These are phyloP conservation scores for Helminthosporium solani DNA, from an alignment of 2,329 filamentous ascomycete genomes.

Conservation along the genomic window DNA sequence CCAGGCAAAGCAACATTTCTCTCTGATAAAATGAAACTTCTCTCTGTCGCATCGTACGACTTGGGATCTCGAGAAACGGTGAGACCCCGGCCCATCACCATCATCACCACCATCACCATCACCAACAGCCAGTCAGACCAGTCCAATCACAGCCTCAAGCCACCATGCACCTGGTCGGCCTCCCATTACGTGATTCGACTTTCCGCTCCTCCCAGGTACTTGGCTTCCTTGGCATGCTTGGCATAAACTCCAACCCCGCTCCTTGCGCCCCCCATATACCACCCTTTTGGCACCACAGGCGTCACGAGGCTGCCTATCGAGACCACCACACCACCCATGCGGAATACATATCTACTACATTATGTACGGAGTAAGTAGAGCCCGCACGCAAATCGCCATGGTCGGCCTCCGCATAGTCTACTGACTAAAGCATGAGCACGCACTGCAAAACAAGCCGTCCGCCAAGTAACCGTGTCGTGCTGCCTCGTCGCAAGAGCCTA, in stretches of 20 bases:
- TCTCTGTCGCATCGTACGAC: constrained; percentile 1
- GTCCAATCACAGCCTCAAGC: constrained; percentile 35
- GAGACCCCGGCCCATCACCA: constrained; percentile 14
- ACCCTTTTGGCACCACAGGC: constrained; percentile 1
- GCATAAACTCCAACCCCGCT: constrained; percentile 21
- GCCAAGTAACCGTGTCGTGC: constrained; percentile 10
- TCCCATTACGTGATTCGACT: constrained; percentile 14
- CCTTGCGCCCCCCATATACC: constrained; percentile 4
- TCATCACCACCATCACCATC: constrained; percentile 9
- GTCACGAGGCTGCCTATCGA: constrained; percentile 16
- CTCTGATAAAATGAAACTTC: background rate
- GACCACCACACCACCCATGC: too few species aligned
- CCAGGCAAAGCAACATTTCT: background rate
- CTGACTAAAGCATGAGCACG: background rate
- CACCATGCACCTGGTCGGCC: constrained; percentile 26
- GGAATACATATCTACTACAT: too few species aligned
- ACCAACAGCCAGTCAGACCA: constrained; percentile 10
- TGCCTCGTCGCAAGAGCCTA: constrained; percentile 15
- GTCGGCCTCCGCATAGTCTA: background rate
- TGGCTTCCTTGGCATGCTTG: constrained; percentile 13
- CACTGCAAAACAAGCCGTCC: constrained; percentile 7
- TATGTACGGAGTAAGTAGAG: too few species aligned
- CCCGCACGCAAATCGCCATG: too few species aligned
- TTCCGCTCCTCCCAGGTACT: constrained; percentile 18
- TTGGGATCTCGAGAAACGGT: constrained; percentile 2